Conservation (phyloP, 2,329 filamentous ascomycete genomes). For the Emmonsia crescens region DNA sequence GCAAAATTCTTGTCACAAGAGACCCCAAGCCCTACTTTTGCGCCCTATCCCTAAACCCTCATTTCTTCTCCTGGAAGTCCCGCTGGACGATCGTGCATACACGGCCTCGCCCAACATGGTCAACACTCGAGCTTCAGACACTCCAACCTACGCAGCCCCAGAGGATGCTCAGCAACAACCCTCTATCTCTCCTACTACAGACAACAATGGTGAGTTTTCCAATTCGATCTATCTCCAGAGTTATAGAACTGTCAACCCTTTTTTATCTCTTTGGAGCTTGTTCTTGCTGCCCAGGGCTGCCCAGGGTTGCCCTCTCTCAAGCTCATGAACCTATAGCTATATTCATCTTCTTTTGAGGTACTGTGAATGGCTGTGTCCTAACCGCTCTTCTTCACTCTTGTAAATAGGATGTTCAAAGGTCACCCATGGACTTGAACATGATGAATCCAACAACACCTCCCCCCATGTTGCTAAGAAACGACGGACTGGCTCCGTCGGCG, state of each 20-base stretch:
- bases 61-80: conserved; percentile 37
- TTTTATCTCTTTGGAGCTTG: not conserved
- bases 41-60: conserved; percentile 40
- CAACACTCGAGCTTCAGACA: conserved; percentile 20
- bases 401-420: conserved; percentile 21
- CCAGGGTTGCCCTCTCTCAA: not conserved
- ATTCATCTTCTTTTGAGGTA: not conserved
- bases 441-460: conserved; percentile 23
- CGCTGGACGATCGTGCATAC: conserved; percentile 14
- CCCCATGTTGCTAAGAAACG: conserved; percentile 31
- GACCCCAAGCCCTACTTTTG: conserved; percentile 31
- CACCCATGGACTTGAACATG: conserved; percentile 22
- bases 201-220: conserved; percentile 25
- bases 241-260: not conserved
- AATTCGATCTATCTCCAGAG: not conserved
- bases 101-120: conserved; percentile 23
- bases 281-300: not conserved
- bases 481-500: conserved; percentile 24
- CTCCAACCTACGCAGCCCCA: conserved; percentile 22
- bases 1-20: conserved; percentile 6
- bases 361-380: not conserved
- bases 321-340: not conserved
- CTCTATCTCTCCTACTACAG: conserved; percentile 19
- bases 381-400: not conserved
- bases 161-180: conserved; percentile 19